These are phyloP conservation scores for Microstegium vimineum DNA, from an alignment of 176 grass and related monocot species.

Conservation along the genomic window DNA sequence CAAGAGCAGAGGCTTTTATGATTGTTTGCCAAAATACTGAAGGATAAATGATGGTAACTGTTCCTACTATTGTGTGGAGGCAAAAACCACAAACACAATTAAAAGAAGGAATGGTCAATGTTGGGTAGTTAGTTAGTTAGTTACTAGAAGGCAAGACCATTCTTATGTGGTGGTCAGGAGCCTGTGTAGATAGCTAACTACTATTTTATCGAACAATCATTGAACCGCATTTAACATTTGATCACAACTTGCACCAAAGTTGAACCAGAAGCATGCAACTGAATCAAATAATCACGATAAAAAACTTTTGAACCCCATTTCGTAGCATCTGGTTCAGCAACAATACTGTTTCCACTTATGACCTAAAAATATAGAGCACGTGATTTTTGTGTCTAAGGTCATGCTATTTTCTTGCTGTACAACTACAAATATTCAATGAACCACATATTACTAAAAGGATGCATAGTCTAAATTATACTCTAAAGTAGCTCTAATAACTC, in stretches of 20 bases:
- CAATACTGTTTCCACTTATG: background rate
- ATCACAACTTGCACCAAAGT: background rate
- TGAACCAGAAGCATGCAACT: constrained; percentile 3
- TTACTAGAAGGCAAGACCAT: background rate
- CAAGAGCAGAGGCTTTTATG: background rate
- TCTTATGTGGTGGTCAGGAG: background rate
- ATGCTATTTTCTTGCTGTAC: background rate
- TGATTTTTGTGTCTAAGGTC: background rate
- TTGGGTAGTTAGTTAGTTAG: background rate
- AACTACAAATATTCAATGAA: background rate
- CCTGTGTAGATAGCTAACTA: background rate
- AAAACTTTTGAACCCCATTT: background rate
- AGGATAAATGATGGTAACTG: background rate
- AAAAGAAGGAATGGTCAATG: background rate
- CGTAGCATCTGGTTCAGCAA: background rate
- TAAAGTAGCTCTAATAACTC: background rate
- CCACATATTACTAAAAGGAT: background rate
- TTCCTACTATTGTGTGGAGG: background rate
- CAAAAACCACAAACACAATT: background rate
- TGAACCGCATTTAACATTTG: constrained; percentile 4
- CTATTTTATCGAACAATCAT: constrained; percentile 8
- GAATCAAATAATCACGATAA: background rate
- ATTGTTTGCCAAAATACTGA: background rate
- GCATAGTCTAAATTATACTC: background rate
- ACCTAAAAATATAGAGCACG: background rate